phyloP scores from a whole-genome alignment of 1,284 basidiomycete genomes.

The Papiliotrema nemorosa region DNA sequence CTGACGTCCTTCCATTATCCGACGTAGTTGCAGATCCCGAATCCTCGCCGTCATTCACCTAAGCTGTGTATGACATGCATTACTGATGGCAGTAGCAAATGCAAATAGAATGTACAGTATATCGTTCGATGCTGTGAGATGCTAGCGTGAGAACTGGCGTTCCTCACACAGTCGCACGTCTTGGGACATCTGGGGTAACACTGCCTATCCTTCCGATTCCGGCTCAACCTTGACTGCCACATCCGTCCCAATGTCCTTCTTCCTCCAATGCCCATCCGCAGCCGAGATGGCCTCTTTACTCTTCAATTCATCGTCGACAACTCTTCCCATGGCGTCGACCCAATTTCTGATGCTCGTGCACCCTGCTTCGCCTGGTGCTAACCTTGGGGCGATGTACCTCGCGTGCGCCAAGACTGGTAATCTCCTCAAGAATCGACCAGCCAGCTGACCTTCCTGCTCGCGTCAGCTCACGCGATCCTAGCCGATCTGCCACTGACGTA shows the following conservation, averaged over 20 bases:
- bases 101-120: no score
- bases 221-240: no score
- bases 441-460: constrained; percentile 65
- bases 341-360: constrained; percentile 26
- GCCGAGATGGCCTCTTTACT: constrained; percentile 5
- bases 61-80: no score
- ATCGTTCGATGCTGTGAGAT: no score
- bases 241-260: background rate
- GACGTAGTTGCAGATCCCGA: no score
- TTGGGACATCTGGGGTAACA: no score
- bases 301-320: constrained; percentile 51
- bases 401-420: constrained; percentile 90
- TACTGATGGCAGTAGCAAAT: no score
- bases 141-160: no score
- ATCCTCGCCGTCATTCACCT: no score
- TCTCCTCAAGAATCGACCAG: constrained; percentile 81
- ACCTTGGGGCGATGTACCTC: constrained; percentile 59
- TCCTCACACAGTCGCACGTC: no score
- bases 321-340: constrained; percentile 65
- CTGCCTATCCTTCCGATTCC: no score
- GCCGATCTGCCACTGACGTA: constrained; percentile 57
- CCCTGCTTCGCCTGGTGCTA: constrained; percentile 6
- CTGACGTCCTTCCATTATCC: no score
- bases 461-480: background rate
- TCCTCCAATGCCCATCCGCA: constrained; percentile 5